These are phyloP conservation scores for Penicillium brevicompactum DNA, from an alignment of 2,329 filamentous ascomycete species.

Conservation along the genomic window DNA sequence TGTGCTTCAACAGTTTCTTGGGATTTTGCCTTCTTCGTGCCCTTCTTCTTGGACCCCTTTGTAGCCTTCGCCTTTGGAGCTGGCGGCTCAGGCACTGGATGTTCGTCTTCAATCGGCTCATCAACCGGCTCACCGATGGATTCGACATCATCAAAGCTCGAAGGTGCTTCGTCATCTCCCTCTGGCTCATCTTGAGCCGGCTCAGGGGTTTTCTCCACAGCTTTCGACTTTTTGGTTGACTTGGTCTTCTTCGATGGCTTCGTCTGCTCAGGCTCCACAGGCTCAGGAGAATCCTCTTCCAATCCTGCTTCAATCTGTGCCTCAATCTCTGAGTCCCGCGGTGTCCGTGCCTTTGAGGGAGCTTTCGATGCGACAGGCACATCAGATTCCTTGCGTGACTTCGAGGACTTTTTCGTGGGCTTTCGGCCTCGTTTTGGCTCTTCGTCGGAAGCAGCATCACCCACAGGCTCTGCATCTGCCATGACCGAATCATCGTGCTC, in stretches of 20 bases:
- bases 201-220: slow-evolving; percentile 12
- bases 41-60: slow-evolving; percentile 25
- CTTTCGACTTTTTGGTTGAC: slow-evolving; percentile 33
- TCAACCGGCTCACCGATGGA: background rate
- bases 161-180: slow-evolving; percentile 12
- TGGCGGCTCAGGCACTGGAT: slow-evolving; percentile 17
- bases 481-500: slow-evolving; percentile 44
- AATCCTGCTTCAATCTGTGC: slow-evolving; percentile 67
- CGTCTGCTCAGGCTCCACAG: slow-evolving; percentile 36
- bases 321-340: slow-evolving; percentile 67
- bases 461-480: slow-evolving; percentile 20
- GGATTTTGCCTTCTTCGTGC: slow-evolving; percentile 23
- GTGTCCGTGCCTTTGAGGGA: slow-evolving; percentile 48
- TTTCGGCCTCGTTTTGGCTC: slow-evolving; percentile 51
- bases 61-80: slow-evolving; percentile 21
- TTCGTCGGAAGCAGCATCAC: slow-evolving; percentile 27
- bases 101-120: background rate
- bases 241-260: slow-evolving; percentile 31
- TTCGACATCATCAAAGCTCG: slow-evolving; percentile 2
- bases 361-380: slow-evolving; percentile 51
- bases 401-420: slow-evolving; percentile 44
- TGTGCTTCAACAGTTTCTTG: slow-evolving; percentile 15
- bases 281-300: slow-evolving; percentile 56
- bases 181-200: slow-evolving; percentile 6
- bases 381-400: slow-evolving; percentile 53